Conservation (phyloP, 2,329 filamentous ascomycete species). For the Blastomyces parvus region DNA sequence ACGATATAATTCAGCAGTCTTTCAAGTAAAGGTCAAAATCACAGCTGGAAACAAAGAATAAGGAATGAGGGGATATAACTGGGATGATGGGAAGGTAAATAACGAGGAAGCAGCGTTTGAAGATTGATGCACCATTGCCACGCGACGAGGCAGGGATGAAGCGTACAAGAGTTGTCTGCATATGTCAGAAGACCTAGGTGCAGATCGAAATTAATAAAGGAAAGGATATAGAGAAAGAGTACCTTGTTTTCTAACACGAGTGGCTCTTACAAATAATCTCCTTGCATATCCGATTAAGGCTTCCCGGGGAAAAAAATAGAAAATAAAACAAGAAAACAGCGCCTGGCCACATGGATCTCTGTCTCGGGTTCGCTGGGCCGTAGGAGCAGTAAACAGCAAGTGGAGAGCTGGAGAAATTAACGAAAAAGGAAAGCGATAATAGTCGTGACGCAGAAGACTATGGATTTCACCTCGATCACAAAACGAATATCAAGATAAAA, state of each 20-base stretch:
- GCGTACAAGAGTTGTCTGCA: conserved; percentile 1
- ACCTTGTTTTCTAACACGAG: neutral
- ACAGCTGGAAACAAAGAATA: neutral
- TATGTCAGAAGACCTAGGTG: neutral
- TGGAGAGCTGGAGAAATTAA: neutral
- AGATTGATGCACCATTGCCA: neutral
- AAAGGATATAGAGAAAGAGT: neutral
- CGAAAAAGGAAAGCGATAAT: neutral
- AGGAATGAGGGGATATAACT: neutral
- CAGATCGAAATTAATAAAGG: neutral
- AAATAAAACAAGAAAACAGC: neutral
- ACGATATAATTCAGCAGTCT: neutral
- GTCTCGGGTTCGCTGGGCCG: neutral
- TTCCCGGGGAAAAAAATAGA: neutral
- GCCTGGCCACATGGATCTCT: conserved; percentile 1
- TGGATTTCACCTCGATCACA: neutral
- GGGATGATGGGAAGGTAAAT: neutral
- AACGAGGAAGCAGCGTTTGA: neutral
- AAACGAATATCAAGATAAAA: neutral
- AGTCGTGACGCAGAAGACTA: conserved; percentile 1
- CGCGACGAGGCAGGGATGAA: neutral
- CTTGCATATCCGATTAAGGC: neutral
- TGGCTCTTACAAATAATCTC: neutral
- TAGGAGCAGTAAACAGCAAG: neutral
- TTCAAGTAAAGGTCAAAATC: neutral